phyloP scores from a whole-genome alignment of 2,329 filamentous ascomycete species.

The Thermochaetoides dissita region DNA sequence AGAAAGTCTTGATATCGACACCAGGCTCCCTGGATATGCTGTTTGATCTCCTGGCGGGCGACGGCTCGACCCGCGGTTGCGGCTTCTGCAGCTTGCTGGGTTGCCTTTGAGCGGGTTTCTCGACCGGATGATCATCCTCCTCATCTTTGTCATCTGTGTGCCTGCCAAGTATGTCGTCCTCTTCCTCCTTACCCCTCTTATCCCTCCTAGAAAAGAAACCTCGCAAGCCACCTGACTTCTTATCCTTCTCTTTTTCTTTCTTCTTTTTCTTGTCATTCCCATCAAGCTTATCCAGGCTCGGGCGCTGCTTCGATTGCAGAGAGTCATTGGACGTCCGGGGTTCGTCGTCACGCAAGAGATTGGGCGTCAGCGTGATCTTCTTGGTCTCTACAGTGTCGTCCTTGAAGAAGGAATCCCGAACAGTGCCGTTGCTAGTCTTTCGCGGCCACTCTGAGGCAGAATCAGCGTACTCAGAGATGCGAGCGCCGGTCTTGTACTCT shows the following conservation, averaged over 20 bases:
- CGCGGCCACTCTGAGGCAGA: conserved; percentile 37
- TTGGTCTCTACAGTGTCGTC: conserved; percentile 90
- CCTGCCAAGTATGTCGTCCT: conserved; percentile 32
- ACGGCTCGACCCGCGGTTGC: conserved; percentile 36
- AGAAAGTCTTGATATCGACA: conserved; percentile 28
- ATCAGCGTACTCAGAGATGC: conserved; percentile 56
- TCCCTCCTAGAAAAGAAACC: conserved; percentile 51
- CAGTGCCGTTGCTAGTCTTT: conserved; percentile 69
- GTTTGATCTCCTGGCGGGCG: conserved; percentile 28
- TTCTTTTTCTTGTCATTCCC: conserved; percentile 66
- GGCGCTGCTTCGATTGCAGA: conserved; percentile 39
- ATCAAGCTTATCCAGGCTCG: conserved; percentile 61
- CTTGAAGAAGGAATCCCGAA: conserved; percentile 93
- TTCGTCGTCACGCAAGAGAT: conserved; percentile 71
- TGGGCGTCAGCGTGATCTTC: conserved; percentile 93
- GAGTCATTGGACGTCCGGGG: conserved; percentile 41
- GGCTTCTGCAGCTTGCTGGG: conserved; percentile 60
- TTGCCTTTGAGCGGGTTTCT: conserved; percentile 37
- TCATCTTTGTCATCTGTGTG: conserved; percentile 31
- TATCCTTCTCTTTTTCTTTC: conserved; percentile 61
- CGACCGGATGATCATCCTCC: conserved; percentile 30
- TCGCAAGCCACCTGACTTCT: conserved; percentile 42
- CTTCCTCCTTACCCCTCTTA: conserved; percentile 39
- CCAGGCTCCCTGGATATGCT: conserved; percentile 18
- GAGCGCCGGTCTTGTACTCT: conserved; percentile 15